phyloP scores from a whole-genome alignment of 805 yeast genomes.

The Wickerhamiella parazyma region DNA sequence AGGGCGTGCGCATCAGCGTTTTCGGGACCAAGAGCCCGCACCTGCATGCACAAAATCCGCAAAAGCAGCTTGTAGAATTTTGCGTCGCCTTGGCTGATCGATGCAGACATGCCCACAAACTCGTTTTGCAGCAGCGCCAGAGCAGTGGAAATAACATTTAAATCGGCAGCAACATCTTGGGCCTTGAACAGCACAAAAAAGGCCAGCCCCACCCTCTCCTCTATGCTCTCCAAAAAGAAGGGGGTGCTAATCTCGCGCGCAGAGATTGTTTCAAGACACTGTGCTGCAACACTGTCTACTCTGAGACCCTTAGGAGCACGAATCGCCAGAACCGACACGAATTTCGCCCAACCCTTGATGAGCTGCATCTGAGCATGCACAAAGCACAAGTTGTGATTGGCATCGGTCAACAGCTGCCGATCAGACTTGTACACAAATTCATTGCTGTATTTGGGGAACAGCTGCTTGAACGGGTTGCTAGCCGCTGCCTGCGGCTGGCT shows the following conservation, averaged over 20 bases:
- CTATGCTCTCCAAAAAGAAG: slow-evolving; percentile 37
- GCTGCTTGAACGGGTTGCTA: background rate
- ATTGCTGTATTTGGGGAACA: slow-evolving; percentile 32
- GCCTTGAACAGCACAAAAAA: slow-evolving; percentile 31
- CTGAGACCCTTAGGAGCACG: slow-evolving; percentile 24
- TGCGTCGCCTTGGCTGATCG: slow-evolving; percentile 18
- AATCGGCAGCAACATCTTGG: background rate
- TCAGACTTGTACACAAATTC: slow-evolving; percentile 44
- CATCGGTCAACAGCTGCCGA: slow-evolving; percentile 25
- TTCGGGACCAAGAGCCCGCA: background rate
- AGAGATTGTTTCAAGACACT: slow-evolving; percentile 38
- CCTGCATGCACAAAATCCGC: slow-evolving; percentile 14
- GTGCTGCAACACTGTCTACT: slow-evolving; percentile 27
- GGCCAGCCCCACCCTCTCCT: slow-evolving; percentile 54
- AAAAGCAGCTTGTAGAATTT: slow-evolving; percentile 21
- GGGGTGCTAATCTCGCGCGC: slow-evolving; percentile 37
- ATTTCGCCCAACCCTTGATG: slow-evolving; percentile 67
- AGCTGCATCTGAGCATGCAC: slow-evolving; percentile 53
- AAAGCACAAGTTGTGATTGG: slow-evolving; percentile 51
- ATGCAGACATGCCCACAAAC: slow-evolving; percentile 5
- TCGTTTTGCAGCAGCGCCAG: background rate
- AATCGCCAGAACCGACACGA: slow-evolving; percentile 46
- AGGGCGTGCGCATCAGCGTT: background rate
- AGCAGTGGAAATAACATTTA: background rate
- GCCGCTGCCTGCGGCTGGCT: background rate